phyloP scores from a whole-genome alignment of 139 green algal species.

The Gonium pectorale region DNA sequence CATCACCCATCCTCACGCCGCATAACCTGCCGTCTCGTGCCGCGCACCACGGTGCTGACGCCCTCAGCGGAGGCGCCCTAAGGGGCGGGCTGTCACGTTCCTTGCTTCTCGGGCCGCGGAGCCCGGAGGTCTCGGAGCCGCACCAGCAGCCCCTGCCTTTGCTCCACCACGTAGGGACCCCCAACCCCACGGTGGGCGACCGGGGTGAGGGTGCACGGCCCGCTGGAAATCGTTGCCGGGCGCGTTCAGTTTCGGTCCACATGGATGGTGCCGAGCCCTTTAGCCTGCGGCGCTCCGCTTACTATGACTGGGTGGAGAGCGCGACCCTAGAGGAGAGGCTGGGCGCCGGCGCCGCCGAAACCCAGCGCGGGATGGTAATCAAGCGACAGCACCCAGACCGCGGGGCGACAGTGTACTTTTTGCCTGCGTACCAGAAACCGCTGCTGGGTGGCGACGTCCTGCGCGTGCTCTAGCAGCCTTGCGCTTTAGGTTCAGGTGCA shows the following conservation, averaged over 20 bases:
- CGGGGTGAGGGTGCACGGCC: no score
- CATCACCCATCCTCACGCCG: conserved; percentile 1
- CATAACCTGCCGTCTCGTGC: no score
- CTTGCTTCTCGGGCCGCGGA: neutral
- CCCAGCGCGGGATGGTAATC: no score
- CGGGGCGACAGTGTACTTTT: neutral
- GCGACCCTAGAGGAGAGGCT: neutral
- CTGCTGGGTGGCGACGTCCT: conserved; percentile 29
- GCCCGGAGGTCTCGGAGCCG: neutral
- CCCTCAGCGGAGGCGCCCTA: no score
- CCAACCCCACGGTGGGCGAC: no score
- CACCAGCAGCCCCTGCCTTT: no score
- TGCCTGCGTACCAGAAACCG: neutral
- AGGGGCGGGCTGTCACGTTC: no score
- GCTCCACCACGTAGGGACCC: no score
- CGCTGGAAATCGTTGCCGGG: no score
- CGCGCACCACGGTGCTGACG: no score
- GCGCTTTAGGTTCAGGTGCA: no score
- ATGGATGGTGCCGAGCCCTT: neutral
- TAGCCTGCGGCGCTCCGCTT: neutral
- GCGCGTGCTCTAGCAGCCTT: conserved; percentile 3
- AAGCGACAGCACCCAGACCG: neutral
- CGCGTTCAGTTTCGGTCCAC: no score
- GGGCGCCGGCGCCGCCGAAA: neutral
- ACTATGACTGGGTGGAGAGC: conserved; percentile 11